Evolutionary conservation across 2,329 filamentous ascomycete genomes (phyloP).

Genomic region (Cladobotryum mycophilum): DNA sequence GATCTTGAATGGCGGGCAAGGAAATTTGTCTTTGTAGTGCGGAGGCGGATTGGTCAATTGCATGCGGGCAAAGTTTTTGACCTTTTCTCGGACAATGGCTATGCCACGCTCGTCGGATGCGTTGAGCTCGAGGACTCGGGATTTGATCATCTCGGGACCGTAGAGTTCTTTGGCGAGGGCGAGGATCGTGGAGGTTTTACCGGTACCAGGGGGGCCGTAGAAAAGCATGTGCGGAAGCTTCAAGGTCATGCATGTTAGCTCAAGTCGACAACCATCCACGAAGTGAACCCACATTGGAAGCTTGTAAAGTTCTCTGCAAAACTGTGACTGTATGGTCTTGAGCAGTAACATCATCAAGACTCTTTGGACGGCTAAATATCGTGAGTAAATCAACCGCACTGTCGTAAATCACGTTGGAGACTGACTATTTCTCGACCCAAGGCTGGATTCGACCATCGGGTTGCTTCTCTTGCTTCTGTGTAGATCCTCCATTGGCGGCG

Average conservation of each 20-base stretch:
- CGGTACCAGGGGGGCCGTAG: slow-evolving; percentile 94
- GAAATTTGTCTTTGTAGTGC: slow-evolving; percentile 65
- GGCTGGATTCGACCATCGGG: slow-evolving; percentile 65
- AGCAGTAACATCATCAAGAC: slow-evolving; percentile 86
- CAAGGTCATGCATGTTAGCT: slow-evolving; percentile 5
- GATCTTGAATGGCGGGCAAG: slow-evolving; percentile 97
- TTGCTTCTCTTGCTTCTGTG: slow-evolving; percentile 59
- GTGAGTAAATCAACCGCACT: slow-evolving; percentile 21
- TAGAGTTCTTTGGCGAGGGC: slow-evolving; percentile 96
- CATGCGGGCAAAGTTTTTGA: slow-evolving; percentile 96
- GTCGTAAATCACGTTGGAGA: slow-evolving; percentile 6
- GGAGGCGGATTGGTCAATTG: slow-evolving; percentile 79
- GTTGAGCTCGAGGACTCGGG: slow-evolving; percentile 96
- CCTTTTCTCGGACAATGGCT: slow-evolving; percentile 91
- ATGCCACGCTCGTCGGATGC: slow-evolving; percentile 98
- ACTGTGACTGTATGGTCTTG: slow-evolving; percentile 96
- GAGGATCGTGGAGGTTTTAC: slow-evolving; percentile 96
- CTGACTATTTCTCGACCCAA: slow-evolving; percentile 99
- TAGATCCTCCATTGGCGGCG: slow-evolving; percentile 53
- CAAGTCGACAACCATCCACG: neutral
- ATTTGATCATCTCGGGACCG: slow-evolving; percentile 86
- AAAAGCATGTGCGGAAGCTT: slow-evolving; percentile 96
- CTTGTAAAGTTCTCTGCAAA: slow-evolving; percentile 86
- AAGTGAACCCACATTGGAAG: slow-evolving; percentile 65
- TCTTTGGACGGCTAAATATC: slow-evolving; percentile 75